phyloP scores from a whole-genome alignment of 345 rosid genomes.

The Excoecaria agallocha region DNA sequence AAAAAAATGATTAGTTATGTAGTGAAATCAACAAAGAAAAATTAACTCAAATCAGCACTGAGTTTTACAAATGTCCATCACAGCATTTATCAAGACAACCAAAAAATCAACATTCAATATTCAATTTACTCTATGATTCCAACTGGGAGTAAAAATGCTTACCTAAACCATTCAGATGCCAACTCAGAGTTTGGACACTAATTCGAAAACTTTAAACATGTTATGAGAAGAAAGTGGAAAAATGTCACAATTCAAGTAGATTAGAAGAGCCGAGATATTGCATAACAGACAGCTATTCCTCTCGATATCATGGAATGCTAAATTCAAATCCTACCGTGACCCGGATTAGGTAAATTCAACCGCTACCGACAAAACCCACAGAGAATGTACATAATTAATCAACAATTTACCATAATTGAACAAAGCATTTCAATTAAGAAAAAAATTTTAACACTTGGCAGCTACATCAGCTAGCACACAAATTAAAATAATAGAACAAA shows the following conservation, averaged over 20 bases:
- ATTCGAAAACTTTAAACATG: constrained; percentile 3
- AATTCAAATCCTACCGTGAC: not conserved
- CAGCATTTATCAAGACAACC: not conserved
- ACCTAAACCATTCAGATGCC: not conserved
- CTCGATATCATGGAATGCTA: not conserved
- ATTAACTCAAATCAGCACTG: not conserved
- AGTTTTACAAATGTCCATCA: not conserved
- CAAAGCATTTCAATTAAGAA: not conserved
- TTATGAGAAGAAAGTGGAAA: not conserved
- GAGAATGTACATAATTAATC: not conserved
- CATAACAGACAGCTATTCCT: not conserved
- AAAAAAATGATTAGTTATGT: not conserved
- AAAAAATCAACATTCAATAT: not conserved
- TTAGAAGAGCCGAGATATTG: not conserved
- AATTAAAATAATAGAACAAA: not conserved
- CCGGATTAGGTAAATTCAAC: not conserved
- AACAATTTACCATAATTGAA: constrained; percentile 8
- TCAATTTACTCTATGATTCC: not conserved
- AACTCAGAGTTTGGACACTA: not conserved
- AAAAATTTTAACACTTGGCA: not conserved
- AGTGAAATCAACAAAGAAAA: not conserved
- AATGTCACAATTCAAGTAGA: not conserved
- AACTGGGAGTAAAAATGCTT: not conserved
- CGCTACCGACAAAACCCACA: not conserved
- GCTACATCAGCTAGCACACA: not conserved